Base-by-base conservation (phyloP, 352 stramenopile species). In the Globisporangium yorkense region DNA sequence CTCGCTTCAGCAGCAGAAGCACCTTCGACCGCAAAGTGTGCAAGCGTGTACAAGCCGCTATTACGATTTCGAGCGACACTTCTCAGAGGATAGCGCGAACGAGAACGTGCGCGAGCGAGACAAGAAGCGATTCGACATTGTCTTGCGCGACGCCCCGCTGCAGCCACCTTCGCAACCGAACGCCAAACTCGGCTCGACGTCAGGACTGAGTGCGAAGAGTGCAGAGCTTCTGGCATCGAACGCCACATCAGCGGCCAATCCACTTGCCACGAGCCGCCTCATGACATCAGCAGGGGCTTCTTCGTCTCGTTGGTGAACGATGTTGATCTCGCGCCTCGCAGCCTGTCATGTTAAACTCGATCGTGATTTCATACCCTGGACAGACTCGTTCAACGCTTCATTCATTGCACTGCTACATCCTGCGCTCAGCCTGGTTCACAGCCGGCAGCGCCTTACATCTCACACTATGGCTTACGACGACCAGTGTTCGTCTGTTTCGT, bases 211-310 rank as follows among this genome's bases (percentile, higher is more conserved):
- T 39, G 39, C 15, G 5, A 71, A 61, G 56, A 54, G 62, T 29
- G n/a, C 47, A 9, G 53, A 62, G 43, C 56, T 71, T 15, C 72
- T 70, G 12, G 68, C 57, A 21, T 88, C 72, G 9, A 90, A 83
- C 35, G 62, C 62, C 0, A 88, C 65, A 24, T 88, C 78, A 2
- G 20, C 59, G n/a, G 73, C 66, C 9, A 87, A 88, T 33, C 75
- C 75, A 2, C 59, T 89, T 6, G 72, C 60, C 21, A 80, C 71
- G 15, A 81, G 72, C 27, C 57, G 59, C 13, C 54, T 82, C 8
- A 88, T 86, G 77, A 73, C 63, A 5, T 7, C 37, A 43, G 37
- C 37, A 43, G 15, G 2, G 41, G 4, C 33, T 37, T 37, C 33
- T 37, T 37, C 33, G 8, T 13, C 37, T 43, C 37, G n/a, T 31